phyloP scores from a whole-genome alignment of 1,284 basidiomycete genomes.

The Ganoderma multipileum region DNA sequence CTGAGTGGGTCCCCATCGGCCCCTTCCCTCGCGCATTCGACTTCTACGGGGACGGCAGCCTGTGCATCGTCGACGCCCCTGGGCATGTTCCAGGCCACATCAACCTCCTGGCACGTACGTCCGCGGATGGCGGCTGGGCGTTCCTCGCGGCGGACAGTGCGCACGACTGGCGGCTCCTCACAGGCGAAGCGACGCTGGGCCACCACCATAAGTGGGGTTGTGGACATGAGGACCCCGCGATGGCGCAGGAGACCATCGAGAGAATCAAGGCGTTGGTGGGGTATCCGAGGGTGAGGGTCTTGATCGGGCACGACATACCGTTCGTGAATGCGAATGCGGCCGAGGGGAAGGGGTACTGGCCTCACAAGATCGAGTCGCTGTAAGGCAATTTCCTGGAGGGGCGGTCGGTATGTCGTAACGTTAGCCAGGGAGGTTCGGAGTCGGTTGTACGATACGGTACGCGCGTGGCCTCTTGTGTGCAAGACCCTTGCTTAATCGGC shows the following conservation, averaged over 20 bases:
- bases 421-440: not conserved
- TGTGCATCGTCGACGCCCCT: conserved; percentile 62
- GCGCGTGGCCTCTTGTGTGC: not conserved
- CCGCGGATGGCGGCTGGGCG: conserved; percentile 59
- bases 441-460: not conserved
- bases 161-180: conserved; percentile 59
- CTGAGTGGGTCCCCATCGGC: conserved; percentile 42
- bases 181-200: conserved; percentile 51
- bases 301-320: conserved; percentile 58
- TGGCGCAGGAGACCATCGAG: conserved; percentile 49
- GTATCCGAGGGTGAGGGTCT: conserved; percentile 48
- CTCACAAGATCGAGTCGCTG: conserved; percentile 39
- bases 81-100: conserved; percentile 62
- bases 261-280: conserved; percentile 47
- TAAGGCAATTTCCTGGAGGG: not conserved
- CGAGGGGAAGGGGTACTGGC: conserved; percentile 47
- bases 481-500: too few relatives aligned
- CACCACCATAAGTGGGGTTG: conserved; percentile 40
- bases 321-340: conserved; percentile 51
- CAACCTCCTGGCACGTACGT: conserved; percentile 61
- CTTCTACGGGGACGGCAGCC: conserved; percentile 61
- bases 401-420: not conserved
- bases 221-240: conserved; percentile 50
- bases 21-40: conserved; percentile 60
- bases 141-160: conserved; percentile 62